Evolutionary conservation across 257 asterid species (phyloP), one percentile per base, ranked within the genome.

Genomic region (Sherardia arvensis): DNA sequence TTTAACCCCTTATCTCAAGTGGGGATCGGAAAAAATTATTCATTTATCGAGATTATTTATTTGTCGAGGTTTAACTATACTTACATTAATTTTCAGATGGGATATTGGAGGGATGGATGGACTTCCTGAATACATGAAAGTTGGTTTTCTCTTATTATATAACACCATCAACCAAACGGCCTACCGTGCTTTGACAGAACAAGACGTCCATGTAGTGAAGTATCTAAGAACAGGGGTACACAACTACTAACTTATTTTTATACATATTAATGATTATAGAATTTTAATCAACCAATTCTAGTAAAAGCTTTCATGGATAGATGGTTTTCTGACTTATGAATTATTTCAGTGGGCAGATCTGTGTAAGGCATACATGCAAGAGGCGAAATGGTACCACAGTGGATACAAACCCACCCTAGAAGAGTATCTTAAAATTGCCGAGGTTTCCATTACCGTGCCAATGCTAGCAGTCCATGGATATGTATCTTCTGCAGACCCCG

Each of bases 361-460:
- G 5, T 67, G 73, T 20, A 29, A 30, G 32, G 28, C 65, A 23
- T 73, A 55, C 22, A 9, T 73, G 23, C 47, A 47, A 29, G 77
- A 73, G 47, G 73, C 77, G 12, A 73, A 59, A 45, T 73, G 73
- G 77, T 63, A 57, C 43, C 36, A 7, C 7, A 25, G 49, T 32
- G 68, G 68, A 11, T 73, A 67, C n/a, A 63, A 23, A 7, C 77
- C 73, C 48, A 67, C 58, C 11, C 21, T 62, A 11, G 59, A 73
- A 48, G 73, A 73, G 53, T 67, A 73, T 58, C 18, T 73, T 3
- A 38, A 67, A 8, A 79, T 58, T 14, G 86, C 74, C 12, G 76
- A 78, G 82, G 61, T 78, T 59, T 74, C 87, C 26, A 62, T 77
- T 45, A 21, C 87, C 1, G 78, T 67, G 59, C 81, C 80, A 0